Evolutionary conservation across 2,329 filamentous ascomycete genomes (phyloP), one percentile per base, ranked within the genome.

Genomic region (Sarocladium kiliense): DNA sequence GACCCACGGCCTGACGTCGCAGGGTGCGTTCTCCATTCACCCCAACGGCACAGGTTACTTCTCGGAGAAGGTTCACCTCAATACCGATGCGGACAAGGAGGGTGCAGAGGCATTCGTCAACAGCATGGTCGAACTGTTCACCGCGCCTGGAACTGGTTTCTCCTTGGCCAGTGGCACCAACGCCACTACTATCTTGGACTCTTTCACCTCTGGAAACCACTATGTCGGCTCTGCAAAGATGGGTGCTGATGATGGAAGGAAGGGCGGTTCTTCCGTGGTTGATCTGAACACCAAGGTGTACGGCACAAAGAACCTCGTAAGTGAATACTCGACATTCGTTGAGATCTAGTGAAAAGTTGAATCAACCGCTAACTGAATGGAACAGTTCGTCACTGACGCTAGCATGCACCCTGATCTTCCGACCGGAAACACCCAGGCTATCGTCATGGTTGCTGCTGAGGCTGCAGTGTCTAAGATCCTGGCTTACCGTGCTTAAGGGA

Each of bases 1-100:
- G 19, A 79, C 73, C 18, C 77, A 79, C 39, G 75, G 76, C 18
- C 71, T 75, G 3, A 74, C 72, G 3, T 79, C 78, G 41, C 68
- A 72, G 51, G 74, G 78, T 36, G 62, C 73, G 10, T 66, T 79
- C 14, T 65, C 66, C 16, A 72, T 77, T 32, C 73, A 69, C 21
- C 61, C 68, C 21, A 61, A 66, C 1, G 73, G 72, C 23, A 59
- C 66, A 11, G 78, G 77, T 30, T 69, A 74, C 58, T 74, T 76
- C 45, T 68, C 67, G 12, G 66, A 67, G 34, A 62, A 65, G 49
- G 68, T 72, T 7, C 70, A 61, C 58, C 64, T 69, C 55, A 71
- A 69, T 57, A 74, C 64, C 1, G 56, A 60, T 0, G 65, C 60
- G 5, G 68, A 70, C 51, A 57, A 54, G 10, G 61, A 64, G 55